Evolutionary conservation across 768 basidiomycete genomes (phyloP).

Genomic region (Suillus weaverae): DNA sequence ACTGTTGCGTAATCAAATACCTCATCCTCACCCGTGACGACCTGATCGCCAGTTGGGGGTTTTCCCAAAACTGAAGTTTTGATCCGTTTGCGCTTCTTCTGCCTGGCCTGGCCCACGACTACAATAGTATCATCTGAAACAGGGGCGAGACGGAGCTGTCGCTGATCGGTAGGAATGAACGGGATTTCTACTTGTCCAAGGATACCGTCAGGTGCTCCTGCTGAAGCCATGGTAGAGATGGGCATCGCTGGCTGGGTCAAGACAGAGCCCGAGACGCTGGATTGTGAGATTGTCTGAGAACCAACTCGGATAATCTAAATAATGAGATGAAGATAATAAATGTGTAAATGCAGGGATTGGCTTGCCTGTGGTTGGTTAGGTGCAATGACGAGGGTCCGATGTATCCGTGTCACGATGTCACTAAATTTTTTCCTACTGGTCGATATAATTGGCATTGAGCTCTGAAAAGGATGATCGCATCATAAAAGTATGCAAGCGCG

Average conservation of each 20-base stretch:
- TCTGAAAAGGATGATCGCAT: not conserved
- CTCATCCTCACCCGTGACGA: constrained; percentile 33
- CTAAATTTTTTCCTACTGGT: constrained; percentile 37
- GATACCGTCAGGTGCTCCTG: not conserved
- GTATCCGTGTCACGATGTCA: constrained; percentile 64
- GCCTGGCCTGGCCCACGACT: constrained; percentile 63
- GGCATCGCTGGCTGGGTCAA: not conserved
- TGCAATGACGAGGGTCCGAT: constrained; percentile 60
- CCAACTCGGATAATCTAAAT: not conserved
- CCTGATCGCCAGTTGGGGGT: constrained; percentile 12
- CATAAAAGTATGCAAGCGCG: not conserved
- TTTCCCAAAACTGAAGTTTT: constrained; percentile 26
- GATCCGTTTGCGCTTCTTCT: constrained; percentile 65
- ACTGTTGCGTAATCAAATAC: constrained; percentile 69
- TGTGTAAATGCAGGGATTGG: not conserved
- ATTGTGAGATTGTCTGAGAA: not conserved
- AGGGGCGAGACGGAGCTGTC: constrained; percentile 33
- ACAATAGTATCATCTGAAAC: constrained; percentile 65
- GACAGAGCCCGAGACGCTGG: not conserved
- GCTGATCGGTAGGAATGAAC: constrained; percentile 69
- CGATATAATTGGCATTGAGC: not conserved
- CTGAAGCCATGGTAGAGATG: not conserved
- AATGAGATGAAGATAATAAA: not conserved
- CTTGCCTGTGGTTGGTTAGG: constrained; percentile 51
- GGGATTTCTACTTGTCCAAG: constrained; percentile 63